Percentiles rank a stretch among this genome's conserved stretches.
These are phyloP conservation scores for Rhynchospora pubera DNA, from an alignment of 176 grass and related monocot genomes.

Conservation along the genomic window DNA sequence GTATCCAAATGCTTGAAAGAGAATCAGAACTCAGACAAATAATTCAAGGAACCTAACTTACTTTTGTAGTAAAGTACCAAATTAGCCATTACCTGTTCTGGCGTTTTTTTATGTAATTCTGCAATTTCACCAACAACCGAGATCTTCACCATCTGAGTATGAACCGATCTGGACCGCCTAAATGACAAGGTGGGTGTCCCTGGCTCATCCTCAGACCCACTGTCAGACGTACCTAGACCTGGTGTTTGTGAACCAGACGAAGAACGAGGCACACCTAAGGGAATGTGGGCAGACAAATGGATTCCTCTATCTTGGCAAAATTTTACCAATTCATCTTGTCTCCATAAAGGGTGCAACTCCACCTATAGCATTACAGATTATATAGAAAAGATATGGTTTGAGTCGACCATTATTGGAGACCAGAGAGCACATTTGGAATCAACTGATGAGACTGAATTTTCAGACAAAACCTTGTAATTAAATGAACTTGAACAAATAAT, in stretches of 20 bases:
- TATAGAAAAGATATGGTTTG: not conserved
- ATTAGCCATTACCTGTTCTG: constrained; percentile 30
- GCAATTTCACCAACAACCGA: constrained; percentile 37
- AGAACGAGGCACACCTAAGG: constrained; percentile 32
- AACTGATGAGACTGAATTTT: not conserved
- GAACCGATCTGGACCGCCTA: constrained; percentile 40
- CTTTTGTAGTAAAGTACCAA: not conserved
- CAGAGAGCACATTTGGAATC: not conserved
- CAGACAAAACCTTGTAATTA: not conserved
- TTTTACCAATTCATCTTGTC: constrained; percentile 36
- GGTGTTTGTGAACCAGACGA: constrained; percentile 16
- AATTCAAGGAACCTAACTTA: not conserved
- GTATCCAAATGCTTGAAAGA: not conserved
- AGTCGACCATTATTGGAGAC: not conserved
- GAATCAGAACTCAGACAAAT: not conserved
- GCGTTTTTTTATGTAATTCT: constrained; percentile 33
- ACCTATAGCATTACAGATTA: constrained; percentile 25
- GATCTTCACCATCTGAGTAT: constrained; percentile 37
- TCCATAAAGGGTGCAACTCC: constrained; percentile 47
- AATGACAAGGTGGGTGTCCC: constrained; percentile 40
- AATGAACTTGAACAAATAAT: not conserved
- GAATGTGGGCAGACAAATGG: constrained; percentile 41
- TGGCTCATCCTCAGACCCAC: constrained; percentile 42
- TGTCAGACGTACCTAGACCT: constrained; percentile 31
- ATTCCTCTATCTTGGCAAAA: constrained; percentile 44